Conservation (phyloP, 2,329 filamentous ascomycete species). For the Ascomycota sp. region DNA sequence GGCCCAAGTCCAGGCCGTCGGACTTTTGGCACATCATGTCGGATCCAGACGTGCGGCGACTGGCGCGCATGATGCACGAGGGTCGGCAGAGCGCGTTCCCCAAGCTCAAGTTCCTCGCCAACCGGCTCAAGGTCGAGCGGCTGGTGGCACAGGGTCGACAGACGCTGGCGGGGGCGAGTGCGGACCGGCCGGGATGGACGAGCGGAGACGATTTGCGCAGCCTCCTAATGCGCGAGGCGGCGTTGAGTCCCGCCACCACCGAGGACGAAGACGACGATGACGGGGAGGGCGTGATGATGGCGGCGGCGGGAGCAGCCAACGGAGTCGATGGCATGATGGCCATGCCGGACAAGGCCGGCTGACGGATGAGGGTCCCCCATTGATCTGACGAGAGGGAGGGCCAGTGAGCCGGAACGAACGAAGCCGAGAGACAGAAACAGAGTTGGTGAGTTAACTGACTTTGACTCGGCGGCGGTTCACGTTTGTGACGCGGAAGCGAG, state of each 20-base stretch:
- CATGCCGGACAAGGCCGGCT: background rate
- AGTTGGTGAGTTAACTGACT: too few species aligned
- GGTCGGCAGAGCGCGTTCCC: conserved; percentile 81
- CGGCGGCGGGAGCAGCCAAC: too few species aligned
- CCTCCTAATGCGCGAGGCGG: conserved; percentile 19
- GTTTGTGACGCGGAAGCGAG: too few species aligned
- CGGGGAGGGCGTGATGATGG: conserved; percentile 7
- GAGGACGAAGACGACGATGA: conserved; percentile 16
- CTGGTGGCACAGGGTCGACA: conserved; percentile 39
- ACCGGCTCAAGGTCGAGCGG: conserved; percentile 68
- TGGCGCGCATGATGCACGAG: conserved; percentile 77
- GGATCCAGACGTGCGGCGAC: conserved; percentile 54
- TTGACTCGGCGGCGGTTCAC: too few species aligned
- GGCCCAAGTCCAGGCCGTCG: conserved; percentile 59
- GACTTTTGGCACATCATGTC: conserved; percentile 77
- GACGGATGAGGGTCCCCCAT: too few species aligned
- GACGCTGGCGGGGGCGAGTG: too few species aligned
- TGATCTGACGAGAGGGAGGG: too few species aligned
- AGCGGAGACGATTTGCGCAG: conserved; percentile 38
- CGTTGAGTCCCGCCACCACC: conserved; percentile 11
- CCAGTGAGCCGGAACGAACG: too few species aligned
- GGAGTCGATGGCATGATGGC: too few species aligned
- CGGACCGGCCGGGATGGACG: too few species aligned
- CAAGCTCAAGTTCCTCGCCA: conserved; percentile 77
- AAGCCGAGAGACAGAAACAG: too few species aligned